Conservation (phyloP, 2,329 filamentous ascomycete genomes). For the Sordariomycetes sp. region DNA sequence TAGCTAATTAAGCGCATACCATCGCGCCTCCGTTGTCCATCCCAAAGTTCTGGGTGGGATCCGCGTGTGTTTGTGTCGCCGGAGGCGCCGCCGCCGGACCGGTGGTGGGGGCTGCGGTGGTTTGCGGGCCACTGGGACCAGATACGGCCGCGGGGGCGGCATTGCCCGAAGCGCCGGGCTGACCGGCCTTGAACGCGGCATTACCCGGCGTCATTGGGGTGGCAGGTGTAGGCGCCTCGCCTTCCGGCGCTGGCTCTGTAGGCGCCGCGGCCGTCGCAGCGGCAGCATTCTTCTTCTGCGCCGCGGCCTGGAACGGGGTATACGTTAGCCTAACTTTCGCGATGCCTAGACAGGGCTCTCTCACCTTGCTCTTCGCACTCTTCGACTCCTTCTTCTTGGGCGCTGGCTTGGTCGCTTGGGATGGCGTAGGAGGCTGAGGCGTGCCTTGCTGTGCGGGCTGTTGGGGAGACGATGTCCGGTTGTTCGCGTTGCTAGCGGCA, state of each 20-base stretch:
- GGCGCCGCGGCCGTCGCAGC: slow-evolving; percentile 27
- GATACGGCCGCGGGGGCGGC: not conserved
- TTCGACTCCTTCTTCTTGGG: slow-evolving; percentile 68
- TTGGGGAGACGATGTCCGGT: slow-evolving; percentile 46
- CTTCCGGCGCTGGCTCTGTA: slow-evolving; percentile 39
- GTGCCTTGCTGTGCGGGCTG: slow-evolving; percentile 34
- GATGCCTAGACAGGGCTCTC: slow-evolving; percentile 8
- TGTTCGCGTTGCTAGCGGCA: slow-evolving; percentile 34
- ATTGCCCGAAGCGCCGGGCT: slow-evolving; percentile 9
- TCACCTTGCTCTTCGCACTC: slow-evolving; percentile 55
- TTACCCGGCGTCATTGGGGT: slow-evolving; percentile 52
- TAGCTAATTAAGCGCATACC: slow-evolving; percentile 20
- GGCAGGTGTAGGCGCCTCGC: slow-evolving; percentile 45
- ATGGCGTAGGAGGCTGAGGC: slow-evolving; percentile 59
- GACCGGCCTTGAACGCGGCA: slow-evolving; percentile 33
- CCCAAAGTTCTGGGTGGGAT: slow-evolving; percentile 31
- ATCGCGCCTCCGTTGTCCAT: slow-evolving; percentile 30
- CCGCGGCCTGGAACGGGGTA: slow-evolving; percentile 30
- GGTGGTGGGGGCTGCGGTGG: slow-evolving; percentile 15
- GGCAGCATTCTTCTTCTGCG: slow-evolving; percentile 43
- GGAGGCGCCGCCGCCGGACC: slow-evolving; percentile 27
- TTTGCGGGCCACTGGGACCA: slow-evolving; percentile 13
- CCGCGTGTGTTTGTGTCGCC: slow-evolving; percentile 26
- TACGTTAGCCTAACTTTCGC: not conserved
- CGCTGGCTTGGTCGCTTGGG: slow-evolving; percentile 56